Base-by-base conservation (phyloP, 768 basidiomycete genomes). In the Rhizopogon rudus region DNA sequence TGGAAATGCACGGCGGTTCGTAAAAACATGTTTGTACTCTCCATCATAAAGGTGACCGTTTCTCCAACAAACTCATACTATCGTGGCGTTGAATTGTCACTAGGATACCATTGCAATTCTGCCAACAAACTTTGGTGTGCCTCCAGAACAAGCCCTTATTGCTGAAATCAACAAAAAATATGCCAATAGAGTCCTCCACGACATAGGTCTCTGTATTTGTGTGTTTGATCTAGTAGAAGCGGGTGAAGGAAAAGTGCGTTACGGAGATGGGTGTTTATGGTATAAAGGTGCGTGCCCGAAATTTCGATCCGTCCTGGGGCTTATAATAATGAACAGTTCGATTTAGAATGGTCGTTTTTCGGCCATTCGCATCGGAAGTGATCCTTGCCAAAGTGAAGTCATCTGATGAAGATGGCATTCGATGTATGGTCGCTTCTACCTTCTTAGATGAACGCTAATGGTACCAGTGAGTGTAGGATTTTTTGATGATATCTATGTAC, bases 121-220 rank as follows among this genome's bases (percentile, higher is more conserved):
- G 49, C 92, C 96, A 7, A 78, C 82, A n/a, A 83, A 92, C 61
- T 98, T 97, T 64, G 87, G 83, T 6, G 74, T 84, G 1, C 85
- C 89, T 1, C 79, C 84, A 40, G 87, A 89, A 45, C 83, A 88
- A 45, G 91, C 93, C 0, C 80, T 98, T 61, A 86, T 81, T 28
- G 81, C 86, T 57, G 91, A 93, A 64, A 77, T 98, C 60, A 95
- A 98, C 77, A 91, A 91, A 68, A 97, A 97, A 71, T 98, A 96
- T 61, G 90, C 96, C 5, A 98, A 98, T 68, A 82, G 88, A 52
- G 83, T 95, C 44, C 73, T 98, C 16, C 91, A 94, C 63, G 88
- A 93, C 54, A 86, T 96, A 54, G 96, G 96, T 1, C 81, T 99
- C 22, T 95, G 92, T 60, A 81, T 98, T 51, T 91, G 87, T 56